Base-by-base conservation (phyloP, 2,329 filamentous ascomycete genomes). In the Aspergillus arachidicola region DNA sequence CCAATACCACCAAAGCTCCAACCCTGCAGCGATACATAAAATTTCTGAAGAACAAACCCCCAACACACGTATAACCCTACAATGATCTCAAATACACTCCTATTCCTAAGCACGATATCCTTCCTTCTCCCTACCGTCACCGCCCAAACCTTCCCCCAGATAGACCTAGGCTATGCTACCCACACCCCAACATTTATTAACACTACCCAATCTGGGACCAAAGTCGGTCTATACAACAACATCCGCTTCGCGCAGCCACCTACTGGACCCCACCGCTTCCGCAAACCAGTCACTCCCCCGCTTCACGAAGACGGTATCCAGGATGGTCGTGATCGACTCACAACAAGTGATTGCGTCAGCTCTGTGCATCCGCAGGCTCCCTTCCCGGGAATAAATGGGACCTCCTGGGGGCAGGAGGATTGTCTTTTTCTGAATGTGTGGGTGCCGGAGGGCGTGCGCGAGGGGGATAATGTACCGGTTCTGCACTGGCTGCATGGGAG, bases 221-320 rank as follows among this genome's bases (percentile, higher is more conserved):
- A 58, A 46, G 9, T 58, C 38, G 38, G 16, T 11, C 26, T 58
- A 14, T 58, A 58, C 56, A 58, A 58, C 19, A 58, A 58, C 26
- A 58, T 58, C 38, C 56, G 56, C 36, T 58, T 58, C 7, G 56
- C 56, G 26, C 56, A 46, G 26, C 56, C 56, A 32, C 56, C 56
- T 14, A 58, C 56, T 7, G 56, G 56, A 6, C 2, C 10, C 14
- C 56, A 11, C 14, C 56, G 56, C 14, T 58, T 58, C 26, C 56
- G 56, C 16, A 58, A 58, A 12, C 56, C 56, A 21, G 14, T 19
- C 38, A 58, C 56, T n/a, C 56, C 56, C n/a, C 56, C 56, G 10
- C 9, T 16, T 16, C 36, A 32, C 10, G 26, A 46, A n/a, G 16
- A 21, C 9, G 56, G 56, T 41, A 38, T 21, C 14, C 38, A 32